phyloP scores from a whole-genome alignment of 164 flowering plant genomes.

The Vitis rotundifolia region DNA sequence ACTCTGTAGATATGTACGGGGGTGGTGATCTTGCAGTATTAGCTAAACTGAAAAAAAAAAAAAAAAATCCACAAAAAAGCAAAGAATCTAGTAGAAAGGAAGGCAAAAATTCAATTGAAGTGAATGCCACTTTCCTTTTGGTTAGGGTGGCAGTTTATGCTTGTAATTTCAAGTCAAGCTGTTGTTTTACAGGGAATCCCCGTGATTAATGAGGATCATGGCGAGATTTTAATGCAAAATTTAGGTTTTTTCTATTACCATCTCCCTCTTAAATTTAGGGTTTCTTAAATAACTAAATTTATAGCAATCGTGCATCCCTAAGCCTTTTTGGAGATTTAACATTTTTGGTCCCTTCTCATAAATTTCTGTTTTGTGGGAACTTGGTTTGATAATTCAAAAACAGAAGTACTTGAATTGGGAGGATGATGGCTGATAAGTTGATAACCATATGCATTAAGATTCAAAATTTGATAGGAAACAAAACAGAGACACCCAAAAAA shows the following conservation, averaged over 20 bases:
- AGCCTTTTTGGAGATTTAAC: no score
- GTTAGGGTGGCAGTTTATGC: not conserved
- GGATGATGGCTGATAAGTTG: no score
- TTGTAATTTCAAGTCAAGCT: slow-evolving; percentile 1
- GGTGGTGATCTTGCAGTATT: not conserved
- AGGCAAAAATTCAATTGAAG: not conserved
- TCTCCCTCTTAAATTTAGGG: not conserved
- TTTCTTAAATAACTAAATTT: not conserved
- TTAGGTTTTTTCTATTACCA: not conserved
- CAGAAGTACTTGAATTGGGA: no score
- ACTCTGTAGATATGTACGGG: not conserved
- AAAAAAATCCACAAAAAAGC: not conserved
- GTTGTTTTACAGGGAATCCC: slow-evolving; percentile 35
- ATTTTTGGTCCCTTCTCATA: no score
- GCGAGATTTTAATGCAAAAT: slow-evolving; percentile 33
- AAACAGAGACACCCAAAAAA: no score
- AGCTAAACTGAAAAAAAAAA: no score
- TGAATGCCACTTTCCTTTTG: not conserved
- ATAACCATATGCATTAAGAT: no score
- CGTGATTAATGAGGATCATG: slow-evolving; percentile 35
- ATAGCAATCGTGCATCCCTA: no score
- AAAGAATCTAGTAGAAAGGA: not conserved
- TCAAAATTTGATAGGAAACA: no score
- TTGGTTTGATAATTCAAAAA: no score
- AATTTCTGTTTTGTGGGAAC: no score